Percentiles rank a stretch among this genome's conserved stretches.
Evolutionary conservation across 169 alveolate species (phyloP).

Genomic region (Perkinsus chesapeaki): DNA sequence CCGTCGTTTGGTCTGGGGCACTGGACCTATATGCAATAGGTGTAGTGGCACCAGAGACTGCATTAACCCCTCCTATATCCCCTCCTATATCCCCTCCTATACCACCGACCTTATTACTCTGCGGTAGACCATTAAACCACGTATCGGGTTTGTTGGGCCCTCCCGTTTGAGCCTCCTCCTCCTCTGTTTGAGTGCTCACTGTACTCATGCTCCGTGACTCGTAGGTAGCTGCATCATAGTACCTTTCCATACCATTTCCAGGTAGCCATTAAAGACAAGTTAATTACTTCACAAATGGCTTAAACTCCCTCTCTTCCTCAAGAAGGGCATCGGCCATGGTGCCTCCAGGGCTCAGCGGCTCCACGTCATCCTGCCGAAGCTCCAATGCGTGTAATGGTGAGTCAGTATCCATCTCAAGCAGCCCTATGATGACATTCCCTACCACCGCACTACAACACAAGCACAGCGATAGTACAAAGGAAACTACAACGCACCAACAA

Average conservation of each 20-base stretch:
- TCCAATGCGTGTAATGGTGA: not conserved
- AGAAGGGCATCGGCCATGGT: not conserved
- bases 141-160: too few species aligned
- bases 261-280: too few species aligned
- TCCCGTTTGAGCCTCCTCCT: not conserved
- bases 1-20: not conserved
- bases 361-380: not conserved
- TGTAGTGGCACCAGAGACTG: too few species aligned
- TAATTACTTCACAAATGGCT: not conserved
- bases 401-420: not conserved
- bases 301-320: not conserved
- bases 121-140: not conserved
- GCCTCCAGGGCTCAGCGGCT: not conserved
- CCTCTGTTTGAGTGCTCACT: not conserved
- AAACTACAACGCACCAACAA: not conserved
- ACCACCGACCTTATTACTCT: not conserved
- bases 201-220: not conserved
- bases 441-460: not conserved
- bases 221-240: not conserved
- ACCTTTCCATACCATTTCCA: too few species aligned
- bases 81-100: too few species aligned
- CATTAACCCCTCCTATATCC: not conserved
- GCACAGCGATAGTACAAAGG: not conserved
- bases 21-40: too few species aligned
- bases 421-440: not conserved